Evolutionary conservation across 2,329 filamentous ascomycete genomes (phyloP).

Genomic region (Dactylella cylindrospora): DNA sequence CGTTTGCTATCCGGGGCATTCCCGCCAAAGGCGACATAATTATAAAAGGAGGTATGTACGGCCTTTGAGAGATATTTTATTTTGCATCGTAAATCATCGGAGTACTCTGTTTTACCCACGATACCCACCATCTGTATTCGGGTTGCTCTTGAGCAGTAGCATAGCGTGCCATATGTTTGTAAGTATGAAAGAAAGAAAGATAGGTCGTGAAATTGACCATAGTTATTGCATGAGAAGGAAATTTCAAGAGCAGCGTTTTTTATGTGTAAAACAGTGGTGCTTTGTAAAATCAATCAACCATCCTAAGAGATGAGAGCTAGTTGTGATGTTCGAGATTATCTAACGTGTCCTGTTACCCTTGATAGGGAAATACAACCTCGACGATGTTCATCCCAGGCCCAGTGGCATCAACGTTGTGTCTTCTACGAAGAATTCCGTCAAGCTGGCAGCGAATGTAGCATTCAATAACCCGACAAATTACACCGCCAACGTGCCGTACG

Average conservation of each 20-base stretch:
- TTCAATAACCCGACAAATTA: constrained; percentile 90
- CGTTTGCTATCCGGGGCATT: constrained; percentile 77
- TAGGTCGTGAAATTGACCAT: too few species aligned
- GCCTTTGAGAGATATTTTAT: constrained; percentile 29
- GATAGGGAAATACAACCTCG: constrained; percentile 63
- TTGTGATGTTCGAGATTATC: too few species aligned
- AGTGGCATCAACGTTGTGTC: constrained; percentile 71
- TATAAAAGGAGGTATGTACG: constrained; percentile 46
- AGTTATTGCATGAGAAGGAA: too few species aligned
- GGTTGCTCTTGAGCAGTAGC: too few species aligned
- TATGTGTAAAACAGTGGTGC: too few species aligned
- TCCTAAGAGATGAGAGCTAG: too few species aligned
- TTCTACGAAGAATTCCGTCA: constrained; percentile 70
- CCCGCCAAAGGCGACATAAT: constrained; percentile 74
- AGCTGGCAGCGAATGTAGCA: constrained; percentile 71
- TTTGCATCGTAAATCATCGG: constrained; percentile 12
- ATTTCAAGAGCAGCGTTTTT: too few species aligned
- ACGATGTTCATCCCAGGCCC: constrained; percentile 61
- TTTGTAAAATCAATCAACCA: too few species aligned
- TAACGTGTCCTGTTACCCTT: too few species aligned
- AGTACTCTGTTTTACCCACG: constrained; percentile 50
- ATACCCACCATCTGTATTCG: background rate
- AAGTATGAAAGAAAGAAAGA: too few species aligned
- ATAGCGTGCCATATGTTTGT: too few species aligned
- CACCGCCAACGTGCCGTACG: constrained; percentile 75